Percentiles rank a stretch among this genome's conserved stretches.
Conservation (phyloP, 2,329 filamentous ascomycete genomes). For the Colletotrichum aenigma region DNA sequence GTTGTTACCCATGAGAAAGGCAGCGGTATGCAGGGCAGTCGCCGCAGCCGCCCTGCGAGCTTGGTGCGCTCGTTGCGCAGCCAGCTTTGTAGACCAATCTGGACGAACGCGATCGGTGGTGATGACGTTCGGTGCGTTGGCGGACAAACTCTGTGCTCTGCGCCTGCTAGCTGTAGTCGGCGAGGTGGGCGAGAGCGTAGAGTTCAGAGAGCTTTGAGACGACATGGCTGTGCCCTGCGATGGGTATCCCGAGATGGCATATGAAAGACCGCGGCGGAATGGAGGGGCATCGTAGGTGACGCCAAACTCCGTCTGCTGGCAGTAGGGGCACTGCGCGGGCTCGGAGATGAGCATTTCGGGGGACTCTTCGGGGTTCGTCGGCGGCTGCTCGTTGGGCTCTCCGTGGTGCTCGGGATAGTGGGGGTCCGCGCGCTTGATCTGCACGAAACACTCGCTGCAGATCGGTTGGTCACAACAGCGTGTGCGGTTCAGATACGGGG, state of each 20-base stretch:
- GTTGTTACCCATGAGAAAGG: constrained; percentile 80
- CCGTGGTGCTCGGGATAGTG: constrained; percentile 82
- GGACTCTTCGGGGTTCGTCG: constrained; percentile 48
- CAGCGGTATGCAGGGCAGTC: constrained; percentile 91
- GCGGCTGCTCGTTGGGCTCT: constrained; percentile 36
- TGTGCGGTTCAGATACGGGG: constrained; percentile 91
- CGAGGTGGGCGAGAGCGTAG: constrained; percentile 49
- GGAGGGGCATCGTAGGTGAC: constrained; percentile 92
- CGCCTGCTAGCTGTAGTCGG: constrained; percentile 41
- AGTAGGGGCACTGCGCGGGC: constrained; percentile 91
- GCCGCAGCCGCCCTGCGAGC: constrained; percentile 88
- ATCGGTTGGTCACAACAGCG: constrained; percentile 95
- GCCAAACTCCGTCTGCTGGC: constrained; percentile 92
- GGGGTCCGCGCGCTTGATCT: constrained; percentile 94
- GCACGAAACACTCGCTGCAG: constrained; percentile 98
- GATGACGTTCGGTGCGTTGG: constrained; percentile 83
- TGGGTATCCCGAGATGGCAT: constrained; percentile 60
- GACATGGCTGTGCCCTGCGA: constrained; percentile 77
- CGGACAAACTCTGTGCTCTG: constrained; percentile 71
- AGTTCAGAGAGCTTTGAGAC: constrained; percentile 80
- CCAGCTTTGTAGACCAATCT: constrained; percentile 91
- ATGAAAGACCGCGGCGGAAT: constrained; percentile 83
- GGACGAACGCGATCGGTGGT: constrained; percentile 92
- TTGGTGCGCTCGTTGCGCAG: constrained; percentile 82
- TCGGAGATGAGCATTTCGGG: constrained; percentile 82